These are phyloP conservation scores for Coemansia sp. DNA, from an alignment of 192 early-diverging fungal genomes.

Conservation along the genomic window DNA sequence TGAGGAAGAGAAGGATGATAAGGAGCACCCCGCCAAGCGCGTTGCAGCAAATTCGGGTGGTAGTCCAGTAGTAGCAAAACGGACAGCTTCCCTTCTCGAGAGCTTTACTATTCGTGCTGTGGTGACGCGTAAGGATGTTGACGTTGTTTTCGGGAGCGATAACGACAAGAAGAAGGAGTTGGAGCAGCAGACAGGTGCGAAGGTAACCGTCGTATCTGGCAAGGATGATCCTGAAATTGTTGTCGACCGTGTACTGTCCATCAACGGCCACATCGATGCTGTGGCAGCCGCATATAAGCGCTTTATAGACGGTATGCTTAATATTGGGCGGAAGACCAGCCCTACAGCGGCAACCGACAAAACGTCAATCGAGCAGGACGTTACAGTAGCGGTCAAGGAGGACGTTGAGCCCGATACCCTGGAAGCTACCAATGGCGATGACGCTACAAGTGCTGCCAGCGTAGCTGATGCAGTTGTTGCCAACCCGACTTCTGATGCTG, in stretches of 20 bases:
- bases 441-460: neutral
- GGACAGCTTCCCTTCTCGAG: conserved; percentile 14
- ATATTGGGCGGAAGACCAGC: conserved; percentile 12
- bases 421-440: no score
- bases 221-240: conserved; percentile 53
- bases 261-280: conserved; percentile 33
- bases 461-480: neutral
- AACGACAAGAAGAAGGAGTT: conserved; percentile 17
- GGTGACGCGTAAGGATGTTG: conserved; percentile 53
- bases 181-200: conserved; percentile 21
- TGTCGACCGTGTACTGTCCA: conserved; percentile 48
- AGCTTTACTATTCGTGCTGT: conserved; percentile 49
- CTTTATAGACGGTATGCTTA: conserved; percentile 30
- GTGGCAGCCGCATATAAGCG: conserved; percentile 31
- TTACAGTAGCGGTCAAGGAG: no score
- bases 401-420: no score
- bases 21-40: conserved; percentile 46
- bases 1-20: conserved; percentile 47
- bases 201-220: conserved; percentile 39
- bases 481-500: neutral
- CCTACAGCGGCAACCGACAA: neutral
- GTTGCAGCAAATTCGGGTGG: conserved; percentile 17
- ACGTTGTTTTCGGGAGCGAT: conserved; percentile 35
- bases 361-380: no score
- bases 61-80: conserved; percentile 19